Evolutionary conservation across 495 filamentous ascomycete species (phyloP).

Genomic region (Neurospora hispaniola): DNA sequence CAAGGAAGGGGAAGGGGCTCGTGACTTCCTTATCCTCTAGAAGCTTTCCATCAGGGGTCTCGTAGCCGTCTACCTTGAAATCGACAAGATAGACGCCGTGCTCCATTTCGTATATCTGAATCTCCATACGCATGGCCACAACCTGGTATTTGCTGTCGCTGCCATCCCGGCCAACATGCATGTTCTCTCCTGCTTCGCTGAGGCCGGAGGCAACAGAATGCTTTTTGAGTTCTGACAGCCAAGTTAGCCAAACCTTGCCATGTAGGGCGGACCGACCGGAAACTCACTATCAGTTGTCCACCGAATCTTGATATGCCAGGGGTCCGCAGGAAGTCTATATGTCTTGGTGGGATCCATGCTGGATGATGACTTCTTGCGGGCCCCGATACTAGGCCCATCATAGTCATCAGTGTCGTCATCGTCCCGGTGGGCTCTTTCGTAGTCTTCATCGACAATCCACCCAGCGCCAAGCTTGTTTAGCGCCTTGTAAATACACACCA

Average conservation of each 20-base stretch:
- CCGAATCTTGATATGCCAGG: constrained; percentile 89
- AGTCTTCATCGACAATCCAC: constrained; percentile 60
- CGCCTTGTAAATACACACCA: constrained; percentile 88
- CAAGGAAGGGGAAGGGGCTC: constrained; percentile 68
- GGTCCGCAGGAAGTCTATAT: constrained; percentile 79
- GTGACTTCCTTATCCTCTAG: constrained; percentile 64
- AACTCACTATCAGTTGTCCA: constrained; percentile 68
- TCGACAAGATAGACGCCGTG: constrained; percentile 90
- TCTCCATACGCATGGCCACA: constrained; percentile 80
- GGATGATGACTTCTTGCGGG: constrained; percentile 5
- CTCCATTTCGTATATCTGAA: constrained; percentile 95
- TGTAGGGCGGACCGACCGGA: constrained; percentile 15
- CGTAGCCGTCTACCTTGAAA: constrained; percentile 98
- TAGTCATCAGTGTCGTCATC: background rate
- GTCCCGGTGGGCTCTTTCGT: constrained; percentile 23
- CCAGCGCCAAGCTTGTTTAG: constrained; percentile 75
- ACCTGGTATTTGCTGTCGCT: constrained; percentile 35
- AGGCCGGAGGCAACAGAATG: constrained; percentile 24
- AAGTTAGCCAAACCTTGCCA: constrained; percentile 10
- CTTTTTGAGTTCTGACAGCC: constrained; percentile 25
- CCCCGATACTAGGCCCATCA: constrained; percentile 3
- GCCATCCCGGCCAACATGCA: constrained; percentile 29
- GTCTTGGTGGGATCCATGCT: constrained; percentile 26
- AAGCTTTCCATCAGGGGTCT: constrained; percentile 51
- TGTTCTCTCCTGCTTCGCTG: constrained; percentile 23